Conservation (phyloP, 169 alveolate genomes). For the Cryptosporidium andersoni region DNA sequence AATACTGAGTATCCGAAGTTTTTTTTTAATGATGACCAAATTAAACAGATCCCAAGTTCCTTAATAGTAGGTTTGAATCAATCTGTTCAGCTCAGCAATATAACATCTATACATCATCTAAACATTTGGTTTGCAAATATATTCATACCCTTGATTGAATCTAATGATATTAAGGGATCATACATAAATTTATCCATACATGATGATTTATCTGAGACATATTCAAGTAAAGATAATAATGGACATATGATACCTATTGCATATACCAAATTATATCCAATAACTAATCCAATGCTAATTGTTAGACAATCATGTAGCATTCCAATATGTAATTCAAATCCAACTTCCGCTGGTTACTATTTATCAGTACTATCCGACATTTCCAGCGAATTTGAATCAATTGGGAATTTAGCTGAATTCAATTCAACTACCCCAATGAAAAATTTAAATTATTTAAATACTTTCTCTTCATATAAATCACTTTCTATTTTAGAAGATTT, state of each 20-base stretch:
- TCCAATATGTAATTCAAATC: conserved; percentile 48
- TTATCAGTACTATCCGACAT: no score
- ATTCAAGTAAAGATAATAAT: neutral
- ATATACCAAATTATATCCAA: conserved; percentile 27
- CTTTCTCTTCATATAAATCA: no score
- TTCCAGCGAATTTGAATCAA: no score
- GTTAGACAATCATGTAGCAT: conserved; percentile 40
- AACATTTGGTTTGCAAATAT: conserved; percentile 47
- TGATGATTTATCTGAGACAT: no score
- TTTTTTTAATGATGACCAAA: conserved; percentile 19
- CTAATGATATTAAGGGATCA: neutral
- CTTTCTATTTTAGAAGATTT: no score
- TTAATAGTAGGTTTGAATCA: conserved; percentile 44
- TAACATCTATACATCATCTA: conserved; percentile 47
- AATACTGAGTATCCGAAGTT: conserved; percentile 18
- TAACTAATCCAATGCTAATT: conserved; percentile 37
- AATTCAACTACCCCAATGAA: no score
- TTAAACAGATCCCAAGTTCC: conserved; percentile 22
- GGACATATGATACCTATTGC: conserved; percentile 22
- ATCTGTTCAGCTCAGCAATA: conserved; percentile 30
- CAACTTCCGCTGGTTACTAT: neutral
- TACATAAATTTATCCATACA: no score
- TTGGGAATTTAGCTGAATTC: no score
- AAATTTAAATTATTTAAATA: no score
- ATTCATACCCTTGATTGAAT: conserved; percentile 26